A percentile compares a stretch with the other conserved stretches of the same genome.
Conservation (phyloP, 129 eudicot species). For the Lonicera japonica region DNA sequence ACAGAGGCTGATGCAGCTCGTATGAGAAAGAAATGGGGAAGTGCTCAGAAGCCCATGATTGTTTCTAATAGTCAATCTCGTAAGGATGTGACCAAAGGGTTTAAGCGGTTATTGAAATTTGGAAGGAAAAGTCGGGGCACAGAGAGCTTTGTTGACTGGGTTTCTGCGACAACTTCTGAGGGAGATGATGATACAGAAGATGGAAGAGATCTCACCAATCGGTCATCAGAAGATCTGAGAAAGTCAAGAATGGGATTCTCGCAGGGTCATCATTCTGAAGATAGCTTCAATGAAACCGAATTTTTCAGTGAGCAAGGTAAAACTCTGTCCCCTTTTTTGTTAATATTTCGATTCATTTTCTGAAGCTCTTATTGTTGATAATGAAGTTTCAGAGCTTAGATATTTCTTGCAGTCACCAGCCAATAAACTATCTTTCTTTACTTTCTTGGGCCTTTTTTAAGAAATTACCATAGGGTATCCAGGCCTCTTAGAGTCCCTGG, state of each 20-base stretch:
- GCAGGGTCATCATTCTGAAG: conserved; percentile 60
- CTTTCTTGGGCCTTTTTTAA: no score
- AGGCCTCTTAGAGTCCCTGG: no score
- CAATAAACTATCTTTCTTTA: no score
- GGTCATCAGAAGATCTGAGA: conserved; percentile 83
- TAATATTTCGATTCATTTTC: not conserved
- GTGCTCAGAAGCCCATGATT: conserved; percentile 59
- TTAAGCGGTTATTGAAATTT: conserved; percentile 74
- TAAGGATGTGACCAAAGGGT: conserved; percentile 79
- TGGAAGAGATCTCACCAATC: conserved; percentile 67
- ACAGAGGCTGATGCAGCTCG: conserved; percentile 73
- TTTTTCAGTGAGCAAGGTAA: conserved; percentile 72
- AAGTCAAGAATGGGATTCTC: conserved; percentile 92
- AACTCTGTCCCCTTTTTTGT: conserved; percentile 3
- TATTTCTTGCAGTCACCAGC: not conserved
- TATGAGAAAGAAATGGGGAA: conserved; percentile 95
- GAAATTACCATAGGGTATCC: no score
- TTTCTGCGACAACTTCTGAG: conserved; percentile 92
- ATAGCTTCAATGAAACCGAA: conserved; percentile 62
- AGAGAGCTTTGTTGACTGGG: conserved; percentile 64
- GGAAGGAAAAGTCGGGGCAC: conserved; percentile 77
- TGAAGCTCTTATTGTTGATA: no score
- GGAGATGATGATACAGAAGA: conserved; percentile 98
- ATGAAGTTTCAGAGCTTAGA: not conserved
- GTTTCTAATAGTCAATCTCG: conserved; percentile 42